Evolutionary conservation across 176 grass and related monocot species (phyloP), one percentile per base, ranked within the genome.

Genomic region (Otatea glauca): DNA sequence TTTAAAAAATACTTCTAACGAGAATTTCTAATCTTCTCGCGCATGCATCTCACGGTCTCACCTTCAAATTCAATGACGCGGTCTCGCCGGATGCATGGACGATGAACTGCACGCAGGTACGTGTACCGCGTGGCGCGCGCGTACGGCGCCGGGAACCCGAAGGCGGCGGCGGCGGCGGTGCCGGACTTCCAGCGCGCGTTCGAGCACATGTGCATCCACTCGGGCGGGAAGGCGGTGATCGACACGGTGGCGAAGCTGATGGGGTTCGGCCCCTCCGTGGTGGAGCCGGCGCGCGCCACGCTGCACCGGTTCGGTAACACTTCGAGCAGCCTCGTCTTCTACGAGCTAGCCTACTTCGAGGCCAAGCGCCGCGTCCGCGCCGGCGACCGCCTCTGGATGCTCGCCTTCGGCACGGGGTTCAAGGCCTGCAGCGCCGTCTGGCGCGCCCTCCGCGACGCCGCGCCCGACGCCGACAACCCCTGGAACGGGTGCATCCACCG

Each of bases 151-250:
- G 88, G 88, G 0, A 84, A 76, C 59, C 21, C 38, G 7, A 94
- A 89, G 86, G 68, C 44, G 8, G 75, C 78, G 23, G 84, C 45
- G 74, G 74, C 64, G 10, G 51, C 74, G 35, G 92, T 92, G 84
- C 95, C 92, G 20, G 84, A 94, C 75, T 97, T 97, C 92, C 91
- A 83, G 75, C 70, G 68, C 10, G 94, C 90, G 35, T 97, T 97
- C 84, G 88, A 94, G 84, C 94, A 97, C 88, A 92, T 97, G 70
- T 97, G 95, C 92, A 87, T 97, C 83, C 92, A 97, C 74, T 86
- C 92, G 0, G 92, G 95, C 15, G 92, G 95, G 35, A 97, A 97
- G 86, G 95, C 95, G 65, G 92, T 97, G 84, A 97, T 97, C 82
- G 88, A 92, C 54, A 50, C 88, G 23, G 88, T 97, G 70, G 86